A percentile compares a stretch with the other conserved stretches of the same genome.
Evolutionary conservation across 441 rosid genomes (phyloP).

Genomic region (Biscutella laevigata): DNA sequence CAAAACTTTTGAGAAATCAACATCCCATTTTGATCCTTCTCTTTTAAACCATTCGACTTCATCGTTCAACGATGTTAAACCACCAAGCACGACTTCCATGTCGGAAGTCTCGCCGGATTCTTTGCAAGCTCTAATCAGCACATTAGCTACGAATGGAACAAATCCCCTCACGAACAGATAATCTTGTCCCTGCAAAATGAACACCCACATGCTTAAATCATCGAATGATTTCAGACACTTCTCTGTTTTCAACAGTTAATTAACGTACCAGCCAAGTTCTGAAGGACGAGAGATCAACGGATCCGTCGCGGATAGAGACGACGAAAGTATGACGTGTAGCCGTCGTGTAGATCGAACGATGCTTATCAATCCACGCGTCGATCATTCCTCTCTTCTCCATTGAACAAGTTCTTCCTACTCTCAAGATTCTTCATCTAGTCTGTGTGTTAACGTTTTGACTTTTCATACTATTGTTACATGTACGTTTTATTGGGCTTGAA

Average conservation of each 20-base stretch:
- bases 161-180: conserved; percentile 55
- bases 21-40: conserved; percentile 50
- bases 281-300: conserved; percentile 43
- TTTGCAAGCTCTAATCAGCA: conserved; percentile 50
- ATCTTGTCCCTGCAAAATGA: conserved; percentile 53
- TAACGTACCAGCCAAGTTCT: conserved; percentile 56
- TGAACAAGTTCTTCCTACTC: conserved; percentile 1
- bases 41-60: conserved; percentile 62
- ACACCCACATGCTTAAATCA: not conserved
- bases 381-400: conserved; percentile 28
- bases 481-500: conserved; percentile 15
- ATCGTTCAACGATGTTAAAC: conserved; percentile 43
- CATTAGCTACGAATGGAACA: conserved; percentile 49
- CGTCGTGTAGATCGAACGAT: conserved; percentile 33
- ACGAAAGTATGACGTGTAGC: no score
- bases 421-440: not conserved
- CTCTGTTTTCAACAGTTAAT: not conserved
- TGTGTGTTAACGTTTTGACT: no score
- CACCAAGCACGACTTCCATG: conserved; percentile 52
- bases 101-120: conserved; percentile 37
- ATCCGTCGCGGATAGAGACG: no score
- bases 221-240: not conserved
- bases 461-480: not conserved
- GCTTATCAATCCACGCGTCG: conserved; percentile 47
- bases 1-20: conserved; percentile 35